Percentiles rank a stretch among this genome's conserved stretches.
phyloP scores from a whole-genome alignment of 1,139 yeast genomes.

The Petasospora fabianii region DNA sequence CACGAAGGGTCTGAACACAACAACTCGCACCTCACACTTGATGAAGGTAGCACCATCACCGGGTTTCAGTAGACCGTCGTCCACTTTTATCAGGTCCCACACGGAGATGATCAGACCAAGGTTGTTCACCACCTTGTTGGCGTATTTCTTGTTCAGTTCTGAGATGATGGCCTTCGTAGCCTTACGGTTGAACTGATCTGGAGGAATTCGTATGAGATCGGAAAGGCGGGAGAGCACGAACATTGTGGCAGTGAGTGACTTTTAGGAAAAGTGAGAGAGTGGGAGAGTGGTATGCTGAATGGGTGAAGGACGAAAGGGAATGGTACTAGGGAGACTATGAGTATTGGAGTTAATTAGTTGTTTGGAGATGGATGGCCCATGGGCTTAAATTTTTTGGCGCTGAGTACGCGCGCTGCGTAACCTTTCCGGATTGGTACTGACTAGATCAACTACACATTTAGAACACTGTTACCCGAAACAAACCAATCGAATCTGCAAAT shows the following conservation, averaged over 20 bases:
- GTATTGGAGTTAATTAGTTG: too few relatives aligned
- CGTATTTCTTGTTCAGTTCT: slow-evolving; percentile 78
- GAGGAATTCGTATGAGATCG: slow-evolving; percentile 85
- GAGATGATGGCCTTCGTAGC: slow-evolving; percentile 62
- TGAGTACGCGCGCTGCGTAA: too few relatives aligned
- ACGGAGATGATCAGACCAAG: slow-evolving; percentile 81
- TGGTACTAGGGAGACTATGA: too few relatives aligned
- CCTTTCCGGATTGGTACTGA: too few relatives aligned
- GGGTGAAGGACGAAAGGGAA: too few relatives aligned
- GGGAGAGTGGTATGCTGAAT: too few relatives aligned
- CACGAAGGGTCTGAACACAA: slow-evolving; percentile 88
- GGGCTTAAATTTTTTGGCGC: too few relatives aligned
- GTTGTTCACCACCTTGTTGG: slow-evolving; percentile 78
- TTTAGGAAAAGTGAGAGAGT: too few relatives aligned
- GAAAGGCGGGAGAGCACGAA: slow-evolving; percentile 76
- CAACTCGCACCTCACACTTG: slow-evolving; percentile 66
- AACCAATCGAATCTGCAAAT: too few relatives aligned
- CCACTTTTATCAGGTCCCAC: slow-evolving; percentile 76
- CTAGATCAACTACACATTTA: too few relatives aligned
- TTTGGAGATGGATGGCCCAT: too few relatives aligned
- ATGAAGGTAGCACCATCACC: slow-evolving; percentile 95
- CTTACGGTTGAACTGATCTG: slow-evolving; percentile 74
- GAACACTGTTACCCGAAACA: too few relatives aligned
- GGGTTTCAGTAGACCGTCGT: slow-evolving; percentile 85
- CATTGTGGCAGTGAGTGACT: slow-evolving; percentile 50